Conservation (phyloP, 164 flowering plant species). For the Chimonanthus salicifolius region DNA sequence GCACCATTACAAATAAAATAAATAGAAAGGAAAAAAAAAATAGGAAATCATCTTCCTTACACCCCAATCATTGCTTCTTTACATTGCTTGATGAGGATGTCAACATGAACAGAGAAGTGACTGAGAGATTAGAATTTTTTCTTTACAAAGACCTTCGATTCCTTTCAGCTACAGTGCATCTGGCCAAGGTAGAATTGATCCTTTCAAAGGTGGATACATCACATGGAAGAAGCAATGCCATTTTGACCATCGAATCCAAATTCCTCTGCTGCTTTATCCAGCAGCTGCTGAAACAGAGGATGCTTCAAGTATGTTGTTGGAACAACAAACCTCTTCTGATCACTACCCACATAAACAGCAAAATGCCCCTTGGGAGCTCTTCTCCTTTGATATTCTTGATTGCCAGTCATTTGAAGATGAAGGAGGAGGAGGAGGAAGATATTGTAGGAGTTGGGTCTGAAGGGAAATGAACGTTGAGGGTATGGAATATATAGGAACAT, state of each 20-base stretch:
- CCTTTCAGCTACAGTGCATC: neutral
- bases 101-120: too few species aligned
- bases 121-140: too few species aligned
- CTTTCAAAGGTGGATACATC: slow-evolving; percentile 7
- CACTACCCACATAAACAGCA: slow-evolving; percentile 15
- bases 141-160: too few species aligned
- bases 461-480: neutral
- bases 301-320: slow-evolving; percentile 8
- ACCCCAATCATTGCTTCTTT: too few species aligned
- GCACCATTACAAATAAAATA: too few species aligned
- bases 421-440: neutral
- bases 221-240: slow-evolving; percentile 14
- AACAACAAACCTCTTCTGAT: slow-evolving; percentile 9
- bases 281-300: slow-evolving; percentile 12
- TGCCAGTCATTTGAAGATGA: slow-evolving; percentile 4
- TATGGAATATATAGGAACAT: neutral
- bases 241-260: slow-evolving; percentile 7
- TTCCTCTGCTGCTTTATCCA: slow-evolving; percentile 14
- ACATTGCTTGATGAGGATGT: too few species aligned
- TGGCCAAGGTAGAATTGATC: neutral
- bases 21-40: too few species aligned
- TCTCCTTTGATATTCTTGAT: slow-evolving; percentile 2
- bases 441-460: too few species aligned
- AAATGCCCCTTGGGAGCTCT: slow-evolving; percentile 18
- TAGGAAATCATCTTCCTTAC: too few species aligned